Conservation (phyloP, 768 basidiomycete genomes). For the Sarcodon sp. region DNA sequence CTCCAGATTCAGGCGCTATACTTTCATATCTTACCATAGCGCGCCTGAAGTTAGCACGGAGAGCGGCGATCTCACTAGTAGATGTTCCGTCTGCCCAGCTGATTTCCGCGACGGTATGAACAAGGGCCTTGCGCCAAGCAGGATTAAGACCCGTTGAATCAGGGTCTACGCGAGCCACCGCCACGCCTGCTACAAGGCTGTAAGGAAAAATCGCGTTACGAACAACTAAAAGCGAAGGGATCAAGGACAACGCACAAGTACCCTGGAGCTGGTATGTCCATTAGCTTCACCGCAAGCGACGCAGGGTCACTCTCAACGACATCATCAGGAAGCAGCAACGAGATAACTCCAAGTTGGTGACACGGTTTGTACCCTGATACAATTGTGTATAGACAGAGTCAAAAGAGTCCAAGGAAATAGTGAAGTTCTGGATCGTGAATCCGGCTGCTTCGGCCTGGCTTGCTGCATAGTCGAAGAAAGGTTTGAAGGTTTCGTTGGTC, state of each 20-base stretch:
- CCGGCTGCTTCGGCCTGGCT: not conserved
- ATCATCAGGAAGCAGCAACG: conserved; percentile 11
- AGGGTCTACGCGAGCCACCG: conserved; percentile 22
- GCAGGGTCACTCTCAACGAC: conserved; percentile 7
- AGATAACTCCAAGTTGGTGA: conserved; percentile 3
- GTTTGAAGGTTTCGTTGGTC: conserved; percentile 19
- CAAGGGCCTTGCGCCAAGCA: conserved; percentile 31
- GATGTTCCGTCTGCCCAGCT: conserved; percentile 11
- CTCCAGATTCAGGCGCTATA: conserved; percentile 19
- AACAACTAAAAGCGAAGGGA: not conserved
- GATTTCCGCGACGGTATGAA: conserved; percentile 14
- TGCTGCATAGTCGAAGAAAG: conserved; percentile 18
- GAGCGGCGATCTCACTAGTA: conserved; percentile 7
- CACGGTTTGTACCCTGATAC: too few species aligned
- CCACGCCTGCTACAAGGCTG: conserved; percentile 32
- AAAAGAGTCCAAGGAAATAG: conserved; percentile 8
- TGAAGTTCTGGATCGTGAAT: conserved; percentile 5
- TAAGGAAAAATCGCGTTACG: not conserved
- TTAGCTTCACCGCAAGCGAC: conserved; percentile 3
- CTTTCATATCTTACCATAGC: conserved; percentile 17
- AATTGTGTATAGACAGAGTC: not conserved
- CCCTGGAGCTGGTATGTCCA: conserved; percentile 1
- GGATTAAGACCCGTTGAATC: conserved; percentile 31
- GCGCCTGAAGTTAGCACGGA: conserved; percentile 7
- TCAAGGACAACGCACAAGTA: conserved; percentile 5